Evolutionary conservation across 2,329 filamentous ascomycete species (phyloP), one percentile per base, ranked within the genome.

Genomic region (Trichoderma sp.): DNA sequence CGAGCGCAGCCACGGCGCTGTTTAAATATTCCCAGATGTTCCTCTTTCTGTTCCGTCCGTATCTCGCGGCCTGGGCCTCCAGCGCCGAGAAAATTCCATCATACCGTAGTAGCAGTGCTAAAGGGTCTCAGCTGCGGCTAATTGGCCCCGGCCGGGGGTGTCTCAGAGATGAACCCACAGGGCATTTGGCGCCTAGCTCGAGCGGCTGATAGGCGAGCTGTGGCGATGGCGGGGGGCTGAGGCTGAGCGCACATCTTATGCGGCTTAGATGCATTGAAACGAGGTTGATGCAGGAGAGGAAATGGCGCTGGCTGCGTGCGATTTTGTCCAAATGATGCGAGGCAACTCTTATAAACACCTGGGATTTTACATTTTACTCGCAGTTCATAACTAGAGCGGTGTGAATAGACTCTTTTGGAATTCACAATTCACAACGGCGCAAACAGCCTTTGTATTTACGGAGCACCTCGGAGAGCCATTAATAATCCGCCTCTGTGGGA

Each of bases 401-500:
- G 37, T 43, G 37, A 43, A 43, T 43, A 6, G 37, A 18, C 16
- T 6, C 37, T 37, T 58, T 21, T 37, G 16, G 18, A 30, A 34
- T n/a, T 24, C 24, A 43, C 8, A 18, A 43, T 18, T 18, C 16
- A 43, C 37, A 43, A 49, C n/a, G 43, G n/a, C n/a, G 43, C 43
- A n/a, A 21, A 21, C 28, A 30, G 16, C 18, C 37, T 18, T 8
- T 43, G 16, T 43, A 43, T 18, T 43, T 43, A 43, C 37, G 37
- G 37, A 43, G 37, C 16, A 43, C 37, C 8, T 43, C 37, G 37
- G 37, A 43, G 7, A 43, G 37, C 37, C 66, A 76, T 76, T 76
- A 76, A 75, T 76, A 76, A 76, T 72, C 75, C 75, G 72, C 72
- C 5, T 56, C 70, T 55, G 66, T 65, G 34, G 66, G 58, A 26